Percentiles rank a stretch among this genome's conserved stretches.
Evolutionary conservation across 2,329 filamentous ascomycete species (phyloP).

Genomic region (Talaromyces sp.): DNA sequence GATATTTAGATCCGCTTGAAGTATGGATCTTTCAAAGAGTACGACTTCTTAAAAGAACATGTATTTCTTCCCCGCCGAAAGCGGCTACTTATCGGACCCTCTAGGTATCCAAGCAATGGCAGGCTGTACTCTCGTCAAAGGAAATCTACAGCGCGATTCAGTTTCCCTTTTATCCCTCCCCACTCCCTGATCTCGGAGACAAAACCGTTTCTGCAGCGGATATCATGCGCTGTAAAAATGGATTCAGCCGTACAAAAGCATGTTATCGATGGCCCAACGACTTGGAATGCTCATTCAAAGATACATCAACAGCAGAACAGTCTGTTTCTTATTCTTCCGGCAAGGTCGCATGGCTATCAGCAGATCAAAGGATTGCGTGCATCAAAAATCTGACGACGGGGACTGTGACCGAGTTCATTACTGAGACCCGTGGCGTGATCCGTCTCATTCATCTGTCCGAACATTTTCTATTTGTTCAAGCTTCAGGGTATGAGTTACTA

Average conservation of each 20-base stretch:
- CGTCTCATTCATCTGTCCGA: background rate
- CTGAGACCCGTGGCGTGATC: constrained; percentile 4
- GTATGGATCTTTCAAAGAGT: constrained; percentile 29
- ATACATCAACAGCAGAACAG: background rate
- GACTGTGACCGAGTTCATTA: background rate
- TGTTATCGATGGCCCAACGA: background rate
- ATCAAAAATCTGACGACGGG: background rate
- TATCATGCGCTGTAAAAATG: background rate
- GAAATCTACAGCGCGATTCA: constrained; percentile 20
- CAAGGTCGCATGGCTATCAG: constrained; percentile 12
- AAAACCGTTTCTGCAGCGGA: background rate
- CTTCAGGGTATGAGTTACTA: constrained; percentile 1
- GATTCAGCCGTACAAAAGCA: background rate
- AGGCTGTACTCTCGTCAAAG: constrained; percentile 27
- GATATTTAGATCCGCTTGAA: constrained; percentile 28
- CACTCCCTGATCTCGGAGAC: background rate
- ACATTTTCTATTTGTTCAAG: background rate
- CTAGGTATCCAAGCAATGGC: constrained; percentile 36
- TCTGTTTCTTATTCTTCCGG: constrained; percentile 6
- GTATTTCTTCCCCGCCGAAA: background rate
- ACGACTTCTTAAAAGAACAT: constrained; percentile 8
- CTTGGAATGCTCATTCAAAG: background rate
- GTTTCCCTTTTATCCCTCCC: constrained; percentile 18
- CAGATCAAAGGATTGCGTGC: constrained; percentile 1
- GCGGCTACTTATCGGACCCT: background rate